Evolutionary conservation across 257 asterid genomes (phyloP), one percentile per base, ranked within the genome.

Genomic region (Solanum paucissectum): DNA sequence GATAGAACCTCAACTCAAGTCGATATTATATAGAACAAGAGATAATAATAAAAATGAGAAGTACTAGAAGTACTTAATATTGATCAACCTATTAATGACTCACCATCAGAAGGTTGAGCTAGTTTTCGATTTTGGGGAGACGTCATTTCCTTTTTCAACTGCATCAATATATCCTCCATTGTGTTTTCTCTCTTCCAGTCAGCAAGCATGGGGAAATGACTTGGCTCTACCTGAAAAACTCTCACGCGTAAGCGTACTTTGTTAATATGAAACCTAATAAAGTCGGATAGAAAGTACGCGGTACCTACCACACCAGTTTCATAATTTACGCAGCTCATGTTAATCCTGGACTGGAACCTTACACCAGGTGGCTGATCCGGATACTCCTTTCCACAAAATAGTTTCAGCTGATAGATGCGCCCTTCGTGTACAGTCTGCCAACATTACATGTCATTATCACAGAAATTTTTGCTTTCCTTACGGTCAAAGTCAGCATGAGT

Each of bases 101-200:
- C 1, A 95, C 98, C 97, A 75, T 95, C 96, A 8, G 89, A 90
- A 91, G 97, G 97, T 87, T 95, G 98, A 92, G 94, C 90, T 89
- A 94, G 89, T 90, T 93, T 95, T 62, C 98, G 96, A 88, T 95
- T 95, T 71, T 92, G 96, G 18, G 98, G 96, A 83, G 98, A 92
- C 91, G 87, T 92, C 98, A 95, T 95, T 33, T 95, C 98, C 88
- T 93, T 94, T 86, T 94, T 95, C 91, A 94, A 90, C 86, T 91
- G 96, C 88, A 92, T 83, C 87, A 95, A 84, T 89, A 95, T 89
- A 88, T 95, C 98, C 93, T 95, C 98, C 98, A 95, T 95, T n/a
- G 95, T 94, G 88, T 89, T 87, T 91, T 94, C 98, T 88, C 98
- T 94, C 86, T 91, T 88, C 98, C 98, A 95, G 84, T 92, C 87